These are phyloP conservation scores for Bathelium albidoporum DNA, from an alignment of 495 filamentous ascomycete genomes.

Conservation along the genomic window DNA sequence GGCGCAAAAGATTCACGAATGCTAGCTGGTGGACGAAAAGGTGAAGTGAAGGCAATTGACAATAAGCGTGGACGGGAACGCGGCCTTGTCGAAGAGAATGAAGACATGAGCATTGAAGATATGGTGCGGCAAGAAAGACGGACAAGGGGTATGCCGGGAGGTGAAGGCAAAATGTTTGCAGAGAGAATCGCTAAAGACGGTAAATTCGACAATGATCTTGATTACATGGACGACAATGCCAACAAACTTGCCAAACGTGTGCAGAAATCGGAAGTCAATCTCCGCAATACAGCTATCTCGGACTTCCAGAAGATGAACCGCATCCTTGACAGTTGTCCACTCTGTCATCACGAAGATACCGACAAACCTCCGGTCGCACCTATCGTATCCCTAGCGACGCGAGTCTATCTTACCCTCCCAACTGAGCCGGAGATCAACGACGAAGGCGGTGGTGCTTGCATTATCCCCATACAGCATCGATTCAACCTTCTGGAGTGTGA, in stretches of 20 bases:
- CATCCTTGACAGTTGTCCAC: conserved; percentile 77
- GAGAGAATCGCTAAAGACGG: conserved; percentile 86
- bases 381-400: conserved; percentile 76
- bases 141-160: conserved; percentile 65
- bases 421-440: conserved; percentile 80
- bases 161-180: conserved; percentile 71
- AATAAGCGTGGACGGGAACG: conserved; percentile 71
- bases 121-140: conserved; percentile 91
- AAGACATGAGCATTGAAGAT: conserved; percentile 91
- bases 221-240: conserved; percentile 97
- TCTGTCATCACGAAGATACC: conserved; percentile 88
- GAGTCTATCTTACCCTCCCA: conserved; percentile 79
- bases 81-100: conserved; percentile 74
- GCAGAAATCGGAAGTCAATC: conserved; percentile 75
- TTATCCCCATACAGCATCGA: conserved; percentile 82
- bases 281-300: conserved; percentile 77
- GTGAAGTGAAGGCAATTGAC: conserved; percentile 64
- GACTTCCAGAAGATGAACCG: conserved; percentile 87
- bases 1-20: conserved; percentile 81
- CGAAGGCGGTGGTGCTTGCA: conserved; percentile 58
- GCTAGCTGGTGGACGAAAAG: conserved; percentile 60
- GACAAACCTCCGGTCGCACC: conserved; percentile 76
- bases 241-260: conserved; percentile 80
- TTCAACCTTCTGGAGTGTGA: conserved; percentile 91
- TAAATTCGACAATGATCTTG: conserved; percentile 86